Base-by-base conservation (phyloP, 2,329 filamentous ascomycete genomes). In the Colletotrichum sp. region DNA sequence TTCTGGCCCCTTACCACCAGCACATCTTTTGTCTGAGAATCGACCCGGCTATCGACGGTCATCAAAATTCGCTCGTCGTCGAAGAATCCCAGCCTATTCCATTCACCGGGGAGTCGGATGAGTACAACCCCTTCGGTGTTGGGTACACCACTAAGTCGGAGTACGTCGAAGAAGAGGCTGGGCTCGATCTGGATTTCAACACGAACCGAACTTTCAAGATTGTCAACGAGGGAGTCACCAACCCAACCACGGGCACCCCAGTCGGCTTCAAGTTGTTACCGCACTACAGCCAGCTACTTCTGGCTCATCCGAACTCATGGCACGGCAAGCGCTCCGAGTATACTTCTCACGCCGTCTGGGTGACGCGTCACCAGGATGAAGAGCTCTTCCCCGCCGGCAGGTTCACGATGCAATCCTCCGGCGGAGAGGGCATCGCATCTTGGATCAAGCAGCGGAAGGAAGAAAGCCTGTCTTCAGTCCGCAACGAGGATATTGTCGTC, bases 1-100 rank as follows among this genome's bases (percentile, higher is more conserved):
- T 91, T 0, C 82, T 94, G 7, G 93, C 92, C 0, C 91, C 91
- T 27, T 92, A 93, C 80, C 92, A 94, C 75, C 93, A 94, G 80
- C 92, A 94, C 81, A 87, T 94, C 48, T 94, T 94, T 80, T 89
- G 86, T n/a, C 81, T 92, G 34, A 88, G 92, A 1, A 90, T 94
- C n/a, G 92, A 94, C 78, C 91, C 36, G n/a, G 61, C 61, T 9
- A 44, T 94, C 55, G 91, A 93, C 78, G 91, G 91, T 0, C 85
- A 89, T 78, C 80, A 82, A 2, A 93, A 93, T 81, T 90, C 90
- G 0, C 82, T 92, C 2, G 80, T 83, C 3, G 75, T 85, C 1
- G 84, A 87, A 30, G 85, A 87, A 48, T 82, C 83, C 1, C 78
- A 82, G 8, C 64, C 85, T 0, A 84, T 92, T 79, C 87, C 89